Evolutionary conservation across 331 rosid genomes (phyloP).

Genomic region (Acacia concinna): DNA sequence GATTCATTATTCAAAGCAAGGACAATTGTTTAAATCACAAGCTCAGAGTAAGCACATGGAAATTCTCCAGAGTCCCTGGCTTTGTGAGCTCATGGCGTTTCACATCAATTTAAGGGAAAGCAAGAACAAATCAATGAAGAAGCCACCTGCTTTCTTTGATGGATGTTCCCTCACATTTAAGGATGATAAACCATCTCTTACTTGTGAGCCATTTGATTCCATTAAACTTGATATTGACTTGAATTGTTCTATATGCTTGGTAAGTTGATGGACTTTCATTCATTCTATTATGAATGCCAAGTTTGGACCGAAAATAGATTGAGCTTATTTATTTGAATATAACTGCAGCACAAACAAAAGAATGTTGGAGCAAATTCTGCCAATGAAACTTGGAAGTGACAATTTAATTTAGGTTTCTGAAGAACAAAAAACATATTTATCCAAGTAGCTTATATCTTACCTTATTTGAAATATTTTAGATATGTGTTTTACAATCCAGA

Average conservation of each 20-base stretch:
- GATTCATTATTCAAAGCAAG: constrained; percentile 95
- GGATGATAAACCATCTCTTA: constrained; percentile 77
- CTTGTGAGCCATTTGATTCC: constrained; percentile 73
- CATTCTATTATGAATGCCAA: constrained; percentile 23
- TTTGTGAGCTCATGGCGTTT: constrained; percentile 86
- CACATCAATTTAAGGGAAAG: constrained; percentile 72
- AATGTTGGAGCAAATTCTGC: not conserved
- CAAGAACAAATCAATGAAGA: constrained; percentile 33
- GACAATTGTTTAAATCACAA: constrained; percentile 79
- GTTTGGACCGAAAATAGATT: constrained; percentile 15
- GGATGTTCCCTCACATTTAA: constrained; percentile 58
- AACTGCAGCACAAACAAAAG: not conserved
- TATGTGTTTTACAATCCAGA: constrained; percentile 21
- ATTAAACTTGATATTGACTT: constrained; percentile 71
- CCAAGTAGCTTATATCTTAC: not conserved
- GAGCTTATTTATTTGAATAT: constrained; percentile 16
- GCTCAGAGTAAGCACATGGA: constrained; percentile 80
- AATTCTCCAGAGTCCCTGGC: constrained; percentile 96
- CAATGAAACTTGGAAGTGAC: not conserved
- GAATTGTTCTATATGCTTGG: constrained; percentile 93
- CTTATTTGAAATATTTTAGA: constrained; percentile 9
- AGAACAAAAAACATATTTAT: not conserved
- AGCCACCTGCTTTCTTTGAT: constrained; percentile 48
- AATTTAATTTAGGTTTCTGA: not conserved
- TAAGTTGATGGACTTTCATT: constrained; percentile 42